These are phyloP conservation scores for Phytophthora citrophthora DNA, from an alignment of 352 stramenopile species.

Conservation along the genomic window DNA sequence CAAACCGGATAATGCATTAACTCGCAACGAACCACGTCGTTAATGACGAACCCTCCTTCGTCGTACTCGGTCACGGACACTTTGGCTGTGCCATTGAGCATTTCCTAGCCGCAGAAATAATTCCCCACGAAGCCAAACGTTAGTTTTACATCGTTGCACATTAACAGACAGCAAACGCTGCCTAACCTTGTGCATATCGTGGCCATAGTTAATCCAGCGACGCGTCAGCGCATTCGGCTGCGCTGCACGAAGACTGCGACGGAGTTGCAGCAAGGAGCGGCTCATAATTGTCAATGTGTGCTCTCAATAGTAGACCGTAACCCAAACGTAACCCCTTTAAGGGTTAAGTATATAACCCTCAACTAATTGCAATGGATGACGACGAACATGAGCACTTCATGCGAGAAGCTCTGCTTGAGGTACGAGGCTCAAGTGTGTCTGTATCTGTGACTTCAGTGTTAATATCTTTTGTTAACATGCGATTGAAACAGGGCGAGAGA, in stretches of 20 bases:
- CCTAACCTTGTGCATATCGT: conserved; percentile 81
- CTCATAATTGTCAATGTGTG: conserved; percentile 26
- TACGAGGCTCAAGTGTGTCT: conserved; percentile 14
- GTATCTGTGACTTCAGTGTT: neutral
- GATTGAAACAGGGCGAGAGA: conserved; percentile 63
- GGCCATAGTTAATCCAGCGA: conserved; percentile 81
- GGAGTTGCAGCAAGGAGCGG: conserved; percentile 36
- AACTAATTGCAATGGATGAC: conserved; percentile 18
- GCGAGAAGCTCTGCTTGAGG: conserved; percentile 73
- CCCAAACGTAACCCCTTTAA: conserved; percentile 2
- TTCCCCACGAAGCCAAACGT: neutral
- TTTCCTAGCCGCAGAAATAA: conserved; percentile 58
- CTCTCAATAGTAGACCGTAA: conserved; percentile 2
- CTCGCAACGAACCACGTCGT: conserved; percentile 60
- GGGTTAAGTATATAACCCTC: conserved; percentile 7
- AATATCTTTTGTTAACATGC: neutral
- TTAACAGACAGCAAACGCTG: neutral
- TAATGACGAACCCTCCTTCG: conserved; percentile 86
- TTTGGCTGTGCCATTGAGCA: conserved; percentile 82
- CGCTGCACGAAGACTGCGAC: conserved; percentile 21
- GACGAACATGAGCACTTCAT: conserved; percentile 69
- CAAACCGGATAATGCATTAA: neutral
- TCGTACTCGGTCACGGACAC: conserved; percentile 86
- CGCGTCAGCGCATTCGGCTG: conserved; percentile 27
- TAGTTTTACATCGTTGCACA: neutral